Conservation (phyloP, 495 filamentous ascomycete species). For the Tuber melanosporum region DNA sequence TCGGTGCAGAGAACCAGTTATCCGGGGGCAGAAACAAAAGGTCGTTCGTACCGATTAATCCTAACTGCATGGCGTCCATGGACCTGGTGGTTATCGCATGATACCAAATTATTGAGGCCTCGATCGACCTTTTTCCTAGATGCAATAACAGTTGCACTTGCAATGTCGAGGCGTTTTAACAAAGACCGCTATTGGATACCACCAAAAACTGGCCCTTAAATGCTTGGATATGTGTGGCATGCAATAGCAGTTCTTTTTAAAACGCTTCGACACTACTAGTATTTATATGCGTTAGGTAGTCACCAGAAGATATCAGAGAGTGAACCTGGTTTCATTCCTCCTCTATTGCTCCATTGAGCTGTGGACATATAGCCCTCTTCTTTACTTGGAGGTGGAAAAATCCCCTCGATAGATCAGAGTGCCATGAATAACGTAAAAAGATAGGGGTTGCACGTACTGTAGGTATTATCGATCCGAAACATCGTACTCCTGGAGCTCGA, state of each 20-base stretch:
- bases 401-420: neutral
- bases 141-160: neutral
- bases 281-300: neutral
- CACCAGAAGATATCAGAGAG: too few relatives aligned
- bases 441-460: neutral
- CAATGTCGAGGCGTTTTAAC: too few relatives aligned
- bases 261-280: neutral
- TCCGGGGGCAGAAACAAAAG: neutral
- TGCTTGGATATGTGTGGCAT: neutral
- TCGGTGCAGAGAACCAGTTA: neutral
- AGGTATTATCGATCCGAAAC: neutral
- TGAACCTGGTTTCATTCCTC: too few relatives aligned
- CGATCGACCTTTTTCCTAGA: neutral
- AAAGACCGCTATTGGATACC: too few relatives aligned
- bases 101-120: neutral
- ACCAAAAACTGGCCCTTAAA: too few relatives aligned
- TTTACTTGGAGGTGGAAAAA: too few relatives aligned
- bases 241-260: neutral
- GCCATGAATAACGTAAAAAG: neutral
- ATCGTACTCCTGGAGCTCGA: neutral
- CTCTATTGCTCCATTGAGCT: too few relatives aligned
- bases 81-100: neutral
- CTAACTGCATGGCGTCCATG: neutral
- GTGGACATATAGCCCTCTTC: too few relatives aligned
- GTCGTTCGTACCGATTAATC: neutral